Percentiles rank a stretch among this genome's conserved stretches.
These are phyloP conservation scores for Dentiscutata heterogama DNA, from an alignment of 371 early-diverging fungal genomes.

Conservation along the genomic window DNA sequence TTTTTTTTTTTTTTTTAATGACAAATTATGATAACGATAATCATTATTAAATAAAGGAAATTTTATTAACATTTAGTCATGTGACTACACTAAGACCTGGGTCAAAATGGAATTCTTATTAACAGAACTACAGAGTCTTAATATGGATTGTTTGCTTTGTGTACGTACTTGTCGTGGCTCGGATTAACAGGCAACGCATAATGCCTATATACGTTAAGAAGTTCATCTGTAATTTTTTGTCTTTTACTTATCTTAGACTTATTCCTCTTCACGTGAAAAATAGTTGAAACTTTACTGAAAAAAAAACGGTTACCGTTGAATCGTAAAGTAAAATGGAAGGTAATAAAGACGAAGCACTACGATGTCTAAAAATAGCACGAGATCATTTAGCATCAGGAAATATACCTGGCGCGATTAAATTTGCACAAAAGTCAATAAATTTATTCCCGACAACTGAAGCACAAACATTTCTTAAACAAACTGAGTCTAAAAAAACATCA, in stretches of 20 bases:
- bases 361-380: slow-evolving; percentile 84
- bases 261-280: not conserved
- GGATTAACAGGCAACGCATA: too few species aligned
- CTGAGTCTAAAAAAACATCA: slow-evolving; percentile 54
- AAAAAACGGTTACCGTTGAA: not conserved
- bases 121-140: too few species aligned
- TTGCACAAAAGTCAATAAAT: slow-evolving; percentile 83
- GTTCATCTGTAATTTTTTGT: not conserved
- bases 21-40: too few species aligned
- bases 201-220: too few species aligned
- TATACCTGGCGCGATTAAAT: slow-evolving; percentile 75
- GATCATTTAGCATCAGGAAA: slow-evolving; percentile 71
- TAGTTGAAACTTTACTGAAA: not conserved
- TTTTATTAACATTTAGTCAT: too few species aligned
- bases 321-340: slow-evolving; percentile 70
- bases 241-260: not conserved
- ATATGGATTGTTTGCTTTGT: too few species aligned
- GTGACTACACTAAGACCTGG: too few species aligned
- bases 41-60: too few species aligned
- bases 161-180: too few species aligned
- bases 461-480: slow-evolving; percentile 62
- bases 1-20: too few species aligned
- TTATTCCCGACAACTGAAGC: slow-evolving; percentile 82
- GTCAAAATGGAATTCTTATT: too few species aligned
- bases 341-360: slow-evolving; percentile 90